phyloP scores from a whole-genome alignment of 164 flowering plant genomes.

The Dillenia turbinata region DNA sequence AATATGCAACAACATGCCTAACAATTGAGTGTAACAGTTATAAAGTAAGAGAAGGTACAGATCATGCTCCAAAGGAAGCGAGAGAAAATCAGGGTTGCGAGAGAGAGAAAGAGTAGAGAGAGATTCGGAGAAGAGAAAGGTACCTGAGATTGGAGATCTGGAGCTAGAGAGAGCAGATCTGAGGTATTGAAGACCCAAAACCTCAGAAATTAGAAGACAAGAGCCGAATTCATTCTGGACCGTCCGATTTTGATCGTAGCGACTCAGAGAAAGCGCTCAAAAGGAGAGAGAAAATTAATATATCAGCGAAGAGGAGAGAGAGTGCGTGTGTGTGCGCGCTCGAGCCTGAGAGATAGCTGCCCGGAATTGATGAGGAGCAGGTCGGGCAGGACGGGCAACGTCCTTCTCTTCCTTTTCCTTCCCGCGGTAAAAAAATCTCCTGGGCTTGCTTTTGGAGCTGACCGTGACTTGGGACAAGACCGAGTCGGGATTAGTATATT shows the following conservation, averaged over 20 bases:
- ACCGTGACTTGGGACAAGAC: no score
- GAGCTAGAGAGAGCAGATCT: slow-evolving; percentile 23
- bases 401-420: slow-evolving; percentile 1
- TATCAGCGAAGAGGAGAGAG: background rate
- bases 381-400: slow-evolving; percentile 35
- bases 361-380: slow-evolving; percentile 21
- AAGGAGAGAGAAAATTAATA: slow-evolving; percentile 4
- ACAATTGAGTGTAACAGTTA: background rate
- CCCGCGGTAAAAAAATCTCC: no score
- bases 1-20: no score
- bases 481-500: no score
- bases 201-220: slow-evolving; percentile 7
- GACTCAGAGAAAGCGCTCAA: background rate
- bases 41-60: background rate
- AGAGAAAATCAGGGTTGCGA: background rate
- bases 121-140: slow-evolving; percentile 5
- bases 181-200: slow-evolving; percentile 16
- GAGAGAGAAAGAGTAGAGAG: background rate
- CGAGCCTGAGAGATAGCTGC: slow-evolving; percentile 21
- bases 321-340: background rate
- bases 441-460: no score
- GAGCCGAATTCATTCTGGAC: slow-evolving; percentile 26
- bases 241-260: slow-evolving; percentile 33
- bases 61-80: slow-evolving; percentile 5
- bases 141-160: slow-evolving; percentile 26